phyloP scores from a whole-genome alignment of 768 basidiomycete genomes.

The Hypsizygus marmoreus region DNA sequence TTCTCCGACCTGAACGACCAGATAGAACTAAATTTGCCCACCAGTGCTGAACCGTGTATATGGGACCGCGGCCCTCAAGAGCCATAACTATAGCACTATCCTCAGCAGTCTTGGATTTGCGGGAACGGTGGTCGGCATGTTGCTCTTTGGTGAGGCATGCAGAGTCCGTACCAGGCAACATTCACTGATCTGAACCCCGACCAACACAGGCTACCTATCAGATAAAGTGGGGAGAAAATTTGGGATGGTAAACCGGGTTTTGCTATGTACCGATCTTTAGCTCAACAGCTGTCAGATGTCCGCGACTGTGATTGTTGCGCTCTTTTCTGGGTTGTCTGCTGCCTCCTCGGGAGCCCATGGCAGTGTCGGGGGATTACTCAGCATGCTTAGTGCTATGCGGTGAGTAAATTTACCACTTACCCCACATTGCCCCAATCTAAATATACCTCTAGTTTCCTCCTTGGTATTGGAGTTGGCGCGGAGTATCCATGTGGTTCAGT shows the following conservation, averaged over 20 bases:
- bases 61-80: slow-evolving; percentile 49
- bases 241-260: slow-evolving; percentile 63
- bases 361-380: slow-evolving; percentile 67
- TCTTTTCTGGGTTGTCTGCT: slow-evolving; percentile 84
- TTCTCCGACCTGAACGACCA: not conserved
- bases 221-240: slow-evolving; percentile 88
- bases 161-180: slow-evolving; percentile 1
- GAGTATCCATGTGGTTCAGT: slow-evolving; percentile 92
- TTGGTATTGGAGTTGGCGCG: slow-evolving; percentile 87
- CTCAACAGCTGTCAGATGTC: slow-evolving; percentile 62
- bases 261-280: slow-evolving; percentile 12
- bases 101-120: slow-evolving; percentile 78
- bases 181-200: not conserved
- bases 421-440: not conserved
- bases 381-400: slow-evolving; percentile 82
- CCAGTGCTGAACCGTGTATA: slow-evolving; percentile 75
- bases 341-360: slow-evolving; percentile 79
- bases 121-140: slow-evolving; percentile 86
- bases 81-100: slow-evolving; percentile 60
- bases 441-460: slow-evolving; percentile 60
- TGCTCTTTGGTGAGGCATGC: slow-evolving; percentile 68
- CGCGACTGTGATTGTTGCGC: slow-evolving; percentile 79
- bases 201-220: slow-evolving; percentile 60
- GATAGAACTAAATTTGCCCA: slow-evolving; percentile 5
- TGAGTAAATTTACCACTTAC: slow-evolving; percentile 27